A percentile compares a stretch with the other conserved stretches of the same genome.
These are phyloP conservation scores for Candida maltosa DNA, from an alignment of 805 yeast genomes.

Conservation along the genomic window DNA sequence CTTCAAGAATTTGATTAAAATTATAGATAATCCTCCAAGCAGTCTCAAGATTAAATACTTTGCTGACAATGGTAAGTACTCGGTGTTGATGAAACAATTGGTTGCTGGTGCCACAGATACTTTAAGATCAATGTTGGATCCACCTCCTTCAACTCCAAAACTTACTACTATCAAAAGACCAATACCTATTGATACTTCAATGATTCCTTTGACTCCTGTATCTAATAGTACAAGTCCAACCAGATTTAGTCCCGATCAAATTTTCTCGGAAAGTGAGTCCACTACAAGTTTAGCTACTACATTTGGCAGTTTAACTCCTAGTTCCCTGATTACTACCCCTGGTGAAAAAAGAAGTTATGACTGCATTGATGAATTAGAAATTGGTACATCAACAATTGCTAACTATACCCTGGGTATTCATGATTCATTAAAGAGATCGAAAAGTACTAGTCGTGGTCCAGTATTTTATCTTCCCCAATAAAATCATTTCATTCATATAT, in stretches of 20 bases:
- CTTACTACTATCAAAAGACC: conserved; percentile 3
- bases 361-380: conserved; percentile 9
- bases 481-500: neutral
- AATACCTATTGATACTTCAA: conserved; percentile 8
- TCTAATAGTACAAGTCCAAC: conserved; percentile 22
- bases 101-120: conserved; percentile 28
- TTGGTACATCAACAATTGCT: conserved; percentile 5
- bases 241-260: conserved; percentile 3
- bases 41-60: conserved; percentile 45
- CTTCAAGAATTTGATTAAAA: conserved; percentile 22
- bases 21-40: conserved; percentile 44
- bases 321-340: conserved; percentile 6
- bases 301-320: conserved; percentile 8
- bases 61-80: conserved; percentile 31
- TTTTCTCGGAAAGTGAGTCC: neutral
- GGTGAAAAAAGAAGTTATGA: conserved; percentile 9
- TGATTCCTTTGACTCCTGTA: conserved; percentile 24
- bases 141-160: conserved; percentile 32
- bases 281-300: neutral
- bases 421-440: conserved; percentile 22
- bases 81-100: conserved; percentile 33
- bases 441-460: conserved; percentile 13
- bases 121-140: conserved; percentile 13
- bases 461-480: conserved; percentile 16
- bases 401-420: conserved; percentile 4